Evolutionary conservation across 2,329 filamentous ascomycete genomes (phyloP).

Genomic region (Botrytis porri): DNA sequence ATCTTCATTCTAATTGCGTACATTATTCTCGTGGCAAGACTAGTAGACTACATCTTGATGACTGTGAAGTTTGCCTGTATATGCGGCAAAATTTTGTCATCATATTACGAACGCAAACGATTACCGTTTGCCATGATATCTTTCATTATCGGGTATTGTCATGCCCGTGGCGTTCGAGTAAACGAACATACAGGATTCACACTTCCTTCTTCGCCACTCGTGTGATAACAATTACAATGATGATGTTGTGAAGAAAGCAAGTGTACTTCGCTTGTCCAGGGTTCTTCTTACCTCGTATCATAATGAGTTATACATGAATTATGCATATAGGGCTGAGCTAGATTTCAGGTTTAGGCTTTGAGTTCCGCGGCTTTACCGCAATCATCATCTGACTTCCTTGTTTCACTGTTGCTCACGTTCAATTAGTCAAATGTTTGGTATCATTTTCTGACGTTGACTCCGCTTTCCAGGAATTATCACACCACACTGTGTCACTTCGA

Average conservation of each 20-base stretch:
- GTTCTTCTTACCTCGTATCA: not conserved
- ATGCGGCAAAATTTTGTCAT: not conserved
- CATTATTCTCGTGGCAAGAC: not conserved
- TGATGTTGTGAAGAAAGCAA: not conserved
- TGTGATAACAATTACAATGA: not conserved
- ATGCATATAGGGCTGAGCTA: conserved; percentile 11
- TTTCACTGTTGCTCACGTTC: not conserved
- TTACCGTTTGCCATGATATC: not conserved
- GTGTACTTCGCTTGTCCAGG: not conserved
- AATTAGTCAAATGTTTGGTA: not conserved
- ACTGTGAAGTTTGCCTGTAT: not conserved
- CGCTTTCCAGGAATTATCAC: not conserved
- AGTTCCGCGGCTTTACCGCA: not conserved
- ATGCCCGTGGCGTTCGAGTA: not conserved
- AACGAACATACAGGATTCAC: not conserved
- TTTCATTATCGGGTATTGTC: not conserved
- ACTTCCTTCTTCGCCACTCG: not conserved
- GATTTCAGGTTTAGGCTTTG: not conserved
- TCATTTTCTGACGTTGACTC: not conserved
- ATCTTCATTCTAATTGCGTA: not conserved
- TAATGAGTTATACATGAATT: not conserved
- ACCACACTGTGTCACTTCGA: not conserved
- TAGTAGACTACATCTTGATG: not conserved
- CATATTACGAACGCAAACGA: not conserved
- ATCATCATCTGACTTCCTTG: not conserved